Evolutionary conservation across 306 rosid species (phyloP), one percentile per base, ranked within the genome.

Genomic region (Carpinus fangiana): DNA sequence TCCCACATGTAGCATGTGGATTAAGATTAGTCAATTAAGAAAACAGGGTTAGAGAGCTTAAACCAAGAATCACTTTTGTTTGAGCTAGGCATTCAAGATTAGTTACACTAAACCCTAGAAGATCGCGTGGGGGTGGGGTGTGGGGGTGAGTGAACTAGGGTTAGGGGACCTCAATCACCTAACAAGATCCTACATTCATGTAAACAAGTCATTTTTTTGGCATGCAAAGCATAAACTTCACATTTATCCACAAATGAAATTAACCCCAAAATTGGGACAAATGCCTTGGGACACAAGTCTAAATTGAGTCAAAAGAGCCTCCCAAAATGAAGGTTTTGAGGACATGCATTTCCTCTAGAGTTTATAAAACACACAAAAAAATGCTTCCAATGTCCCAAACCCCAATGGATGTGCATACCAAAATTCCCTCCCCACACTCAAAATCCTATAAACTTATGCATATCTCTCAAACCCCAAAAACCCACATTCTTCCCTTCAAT

Each of bases 1-100:
- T 86, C 86, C 95, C 86, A 88, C 90, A 85, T 72, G 90, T 72
- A 69, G 88, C 92, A 89, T 89, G 91, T 93, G 86, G 73, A 52
- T 77, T 75, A 71, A 78, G 80, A 79, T 65, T 83, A 79, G 73
- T 86, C 82, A 83, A 87, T 83, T 81, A 85, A 87, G 73, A 69
- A 76, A 47, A 67, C 78, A 53, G 79, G 78, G 55, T 47, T 41
- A 13, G 56, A 76, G 72, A 45, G 77, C 84, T 73, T 66, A 60
- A 83, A 80, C 86, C 80, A 81, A 88, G 76, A 82, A 78, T 75
- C 71, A 74, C 83, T 78, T 57, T 80, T 75, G 85, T 52, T 78
- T 78, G 45, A 74, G 45, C 79, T 41, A 48, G 41, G 77, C 56
- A 79, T 17, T 31, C 79, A 74, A 79, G 17, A 70, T 26, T 64